Base-by-base conservation (phyloP, 1,284 basidiomycete species). In the Xerocomus nothofagi region DNA sequence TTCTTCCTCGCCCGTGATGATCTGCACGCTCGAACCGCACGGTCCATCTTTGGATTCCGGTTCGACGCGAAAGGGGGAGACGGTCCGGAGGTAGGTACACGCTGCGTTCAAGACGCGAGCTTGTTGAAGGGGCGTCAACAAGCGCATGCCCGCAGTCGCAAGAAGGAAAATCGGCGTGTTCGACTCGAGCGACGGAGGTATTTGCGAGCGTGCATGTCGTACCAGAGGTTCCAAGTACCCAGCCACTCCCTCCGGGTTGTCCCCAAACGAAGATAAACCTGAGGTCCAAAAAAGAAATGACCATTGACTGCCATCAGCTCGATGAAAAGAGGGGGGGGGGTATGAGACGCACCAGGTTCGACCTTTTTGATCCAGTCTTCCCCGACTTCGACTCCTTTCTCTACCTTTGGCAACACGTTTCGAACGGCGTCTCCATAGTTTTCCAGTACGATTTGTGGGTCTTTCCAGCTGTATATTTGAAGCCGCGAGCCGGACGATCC, bases 1-100 rank as follows among this genome's bases (percentile, higher is more conserved):
- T 66, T 99, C 97, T 69, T 99, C 96, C 70, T 99, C 95, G 44
- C 97, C 97, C 1, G 92, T 91, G 62, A 99, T 99, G 60, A 99
- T 93, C 50, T 91, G 85, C 3, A 99, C 86, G 59, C 90, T 94
- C 45, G 91, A 83, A 14, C 89, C 87, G 69, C 96, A 98, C 3
- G 88, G 89, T 4, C 90, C 90, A 30, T 73, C 73, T 6, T 71
- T 66, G 10, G 83, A 86, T 12, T 79, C 74, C 8, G 66, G 71
- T 43, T 91, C 85, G 55, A 93, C 79, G 45, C 79, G 80, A 67
- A 93, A 94, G 54, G 82, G 58, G n/a, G 88, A 93, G 57, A 90
- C 80, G 12, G 73, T 72, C 21, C 76, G 75, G 44, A 99, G 79
- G 61, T 90, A 91, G 18, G 77, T 69, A 68, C 97, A 98, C 0